phyloP scores from a whole-genome alignment of 352 stramenopile species.

The Ochromonadaceae sp. region DNA sequence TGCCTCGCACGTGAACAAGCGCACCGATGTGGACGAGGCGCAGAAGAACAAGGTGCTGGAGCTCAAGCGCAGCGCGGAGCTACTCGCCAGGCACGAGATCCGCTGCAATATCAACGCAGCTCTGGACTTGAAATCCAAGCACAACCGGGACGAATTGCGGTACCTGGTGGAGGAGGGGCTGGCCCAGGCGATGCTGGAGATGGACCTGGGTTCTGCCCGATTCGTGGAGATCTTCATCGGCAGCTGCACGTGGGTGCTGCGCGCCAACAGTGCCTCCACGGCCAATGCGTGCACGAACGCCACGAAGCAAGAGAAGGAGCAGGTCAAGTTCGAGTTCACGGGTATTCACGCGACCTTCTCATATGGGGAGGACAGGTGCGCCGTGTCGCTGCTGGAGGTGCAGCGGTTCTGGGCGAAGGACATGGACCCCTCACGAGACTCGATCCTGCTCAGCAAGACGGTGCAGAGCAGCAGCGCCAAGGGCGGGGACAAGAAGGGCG shows the following conservation, averaged over 20 bases:
- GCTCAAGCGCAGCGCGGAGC: neutral
- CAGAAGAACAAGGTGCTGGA: neutral
- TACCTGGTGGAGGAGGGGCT: neutral
- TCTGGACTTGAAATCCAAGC: neutral
- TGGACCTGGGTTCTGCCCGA: neutral
- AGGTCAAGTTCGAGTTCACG: neutral
- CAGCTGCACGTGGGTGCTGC: neutral
- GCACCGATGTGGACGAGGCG: neutral
- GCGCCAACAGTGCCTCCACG: neutral
- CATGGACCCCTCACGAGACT: too few relatives aligned
- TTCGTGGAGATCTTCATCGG: constrained; percentile 12
- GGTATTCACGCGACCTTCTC: neutral
- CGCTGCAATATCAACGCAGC: neutral
- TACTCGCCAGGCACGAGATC: neutral
- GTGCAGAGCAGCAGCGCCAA: neutral
- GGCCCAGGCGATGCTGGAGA: neutral
- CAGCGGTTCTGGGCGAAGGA: constrained; percentile 14
- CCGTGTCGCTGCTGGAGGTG: neutral
- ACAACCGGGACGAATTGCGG: neutral
- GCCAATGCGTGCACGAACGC: neutral
- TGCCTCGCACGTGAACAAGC: neutral
- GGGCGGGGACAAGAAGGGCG: neutral
- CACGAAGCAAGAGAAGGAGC: neutral
- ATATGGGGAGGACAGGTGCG: neutral
- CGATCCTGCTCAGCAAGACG: neutral